Evolutionary conservation across 139 green algal species (phyloP), one percentile per base, ranked within the genome.

Genomic region (Micractinium conductrix): DNA sequence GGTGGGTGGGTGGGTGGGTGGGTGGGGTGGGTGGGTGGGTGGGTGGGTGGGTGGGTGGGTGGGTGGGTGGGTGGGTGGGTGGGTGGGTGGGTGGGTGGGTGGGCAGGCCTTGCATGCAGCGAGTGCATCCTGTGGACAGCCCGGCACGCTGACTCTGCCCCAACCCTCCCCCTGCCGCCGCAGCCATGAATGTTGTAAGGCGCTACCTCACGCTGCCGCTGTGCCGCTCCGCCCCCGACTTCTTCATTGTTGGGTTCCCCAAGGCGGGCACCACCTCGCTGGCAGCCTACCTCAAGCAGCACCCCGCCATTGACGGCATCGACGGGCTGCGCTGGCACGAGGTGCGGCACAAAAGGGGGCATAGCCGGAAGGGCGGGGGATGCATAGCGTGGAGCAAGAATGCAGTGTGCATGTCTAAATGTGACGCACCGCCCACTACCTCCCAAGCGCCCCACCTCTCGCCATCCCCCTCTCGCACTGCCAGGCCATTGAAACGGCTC

Each of bases 241-340:
- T 97, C 62, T 96, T 94, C 86, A 92, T 97, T 45, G 85, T 96
- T 19, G 94, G 94, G 9, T 97, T 96, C 81, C 94, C 94, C 17
- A 86, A 70, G 75, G 86, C 69, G 30, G 94, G 94, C 45, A 97
- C 94, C n/a, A 97, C 94, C n/a, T 91, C 78, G 10, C 80, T 97
- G 76, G 94, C 94, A 0, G 87, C 84, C 43, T 90, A 96, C 75
- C 87, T 97, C 14, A 86, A 84, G 38, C 50, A 40, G 16, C 94
- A 97, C 87, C 92, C 94, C 7, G 93, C 85, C 19, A 81, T 97
- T 4, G 82, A 65, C 42, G 90, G 91, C n/a, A 78, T 95, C 2
- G 90, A 85, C 10, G 93, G 94, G 2, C 84, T 95, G 81, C 89
- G 85, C 33, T 95, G 91, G 82, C 91, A 97, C 65, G 93, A 95